Base-by-base conservation (phyloP, 2,329 filamentous ascomycete species). In the Aspergillus piperis region DNA sequence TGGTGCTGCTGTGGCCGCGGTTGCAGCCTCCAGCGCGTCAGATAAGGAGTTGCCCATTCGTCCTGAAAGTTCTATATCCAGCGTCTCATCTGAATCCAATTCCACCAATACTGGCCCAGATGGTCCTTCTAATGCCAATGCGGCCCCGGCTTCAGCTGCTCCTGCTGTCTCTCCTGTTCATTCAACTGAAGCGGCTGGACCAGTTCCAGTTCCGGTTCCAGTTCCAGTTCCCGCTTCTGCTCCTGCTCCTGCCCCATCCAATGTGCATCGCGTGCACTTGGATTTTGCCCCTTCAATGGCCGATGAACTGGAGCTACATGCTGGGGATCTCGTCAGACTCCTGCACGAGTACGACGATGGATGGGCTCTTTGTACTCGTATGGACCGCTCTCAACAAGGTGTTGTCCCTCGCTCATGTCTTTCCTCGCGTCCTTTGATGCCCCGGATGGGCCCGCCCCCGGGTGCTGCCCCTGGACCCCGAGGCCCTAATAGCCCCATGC, bases 281-380 rank as follows among this genome's bases (percentile, higher is more conserved):
- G 93, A 97, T 76, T 99, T 98, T 77, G 90, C 87, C 75, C 93
- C 95, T 25, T 94, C 90, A 3, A 89, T 98, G 83, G 90, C 92
- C 5, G 95, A 99, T 72, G 95, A 99, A 78, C 82, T 99, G 71
- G 90, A 87, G 64, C 83, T 99, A 48, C 85, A 82, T 64, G 86
- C 89, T 60, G 95, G 95, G 55, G 88, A 96, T 64, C 83, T 99
- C 52, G 91, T 98, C 54, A 86, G 94, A 65, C 82, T 99, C 65
- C 82, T 98, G 55, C 94, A 98, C 72, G 93, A 96, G 78, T 99
- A 98, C 71, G 95, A 99, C 73, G 95, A 99, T 78, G 95, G 95
- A 70, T 99, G 95, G 95, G 91, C 93, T 71, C 90, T 98, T 58
- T 97, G 92, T 77, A 90, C 92, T 68, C 90, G 89, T 66, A 88